phyloP scores from a whole-genome alignment of 2,329 filamentous ascomycete genomes.

The Xylariales sp. region DNA sequence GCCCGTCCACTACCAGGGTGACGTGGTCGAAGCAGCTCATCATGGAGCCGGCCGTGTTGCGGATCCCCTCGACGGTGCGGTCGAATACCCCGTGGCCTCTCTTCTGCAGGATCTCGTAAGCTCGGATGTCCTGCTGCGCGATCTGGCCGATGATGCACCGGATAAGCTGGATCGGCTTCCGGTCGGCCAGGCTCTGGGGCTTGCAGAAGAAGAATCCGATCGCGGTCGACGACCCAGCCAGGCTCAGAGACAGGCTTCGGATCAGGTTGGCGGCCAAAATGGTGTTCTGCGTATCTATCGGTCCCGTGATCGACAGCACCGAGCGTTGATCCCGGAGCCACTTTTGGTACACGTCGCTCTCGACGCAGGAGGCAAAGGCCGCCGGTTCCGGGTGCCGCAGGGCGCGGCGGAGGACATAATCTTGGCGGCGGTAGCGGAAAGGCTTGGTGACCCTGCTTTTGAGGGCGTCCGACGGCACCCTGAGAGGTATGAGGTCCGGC shows the following conservation, averaged over 20 bases:
- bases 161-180: background rate
- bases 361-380: background rate
- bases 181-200: background rate
- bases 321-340: background rate
- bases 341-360: background rate
- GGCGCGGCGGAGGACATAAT: background rate
- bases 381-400: background rate
- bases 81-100: background rate
- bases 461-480: background rate
- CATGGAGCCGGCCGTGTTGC: background rate
- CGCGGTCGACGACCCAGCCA: background rate
- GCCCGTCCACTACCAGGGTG: background rate
- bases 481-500: background rate
- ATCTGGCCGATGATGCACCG: background rate
- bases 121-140: background rate
- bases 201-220: background rate
- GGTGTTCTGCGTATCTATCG: background rate
- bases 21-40: background rate
- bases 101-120: conserved; percentile 1
- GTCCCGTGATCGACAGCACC: background rate
- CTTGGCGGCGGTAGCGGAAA: background rate
- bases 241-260: background rate
- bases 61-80: background rate
- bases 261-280: background rate
- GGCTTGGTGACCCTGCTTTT: background rate